Evolutionary conservation across 148 eudicot genomes (phyloP), one percentile per base, ranked within the genome.

Genomic region (Silene conica): DNA sequence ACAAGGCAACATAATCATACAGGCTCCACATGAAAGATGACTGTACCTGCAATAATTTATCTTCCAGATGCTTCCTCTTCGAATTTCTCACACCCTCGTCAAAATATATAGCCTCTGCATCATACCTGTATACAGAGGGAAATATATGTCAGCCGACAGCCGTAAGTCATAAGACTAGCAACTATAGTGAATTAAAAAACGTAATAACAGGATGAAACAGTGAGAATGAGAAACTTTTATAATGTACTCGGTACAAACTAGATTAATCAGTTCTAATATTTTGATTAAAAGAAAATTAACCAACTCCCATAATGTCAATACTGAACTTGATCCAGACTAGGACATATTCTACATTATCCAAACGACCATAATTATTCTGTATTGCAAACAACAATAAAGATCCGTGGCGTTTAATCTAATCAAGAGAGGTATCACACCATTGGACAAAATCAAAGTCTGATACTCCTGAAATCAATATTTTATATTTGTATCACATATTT

Each of bases 31-130:
- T 67, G 10, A 31, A 43, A 69, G 21, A 65, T 28, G 67, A 72
- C 15, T 34, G 48, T 87, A 92, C 99, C 75, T 85, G 96, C 80
- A 92, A 73, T 83, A 95, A 78, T 81, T 85, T 95, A 54, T 90
- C 97, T 90, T 92, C 92, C 85, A 95, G 77, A 71, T 85, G 87
- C 81, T 92, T 95, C 77, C 92, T 80, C 83, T 92, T 95, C 75
- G 83, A 73, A 60, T 87, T 79, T 78, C 93, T 83, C 56, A 90
- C 97, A 78, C 96, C 85, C 80, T 90, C 97, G 46, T 90, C 99
- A 73, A 95, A 95, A 77, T 78, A 92, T 72, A 82, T 80, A 70
- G 88, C 96, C 83, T 90, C 99, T 15, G 79, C 76, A 76, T 95
- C 96, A 83, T 92, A 95, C 79, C 99, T 96, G 83, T 74, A 77